Evolutionary conservation across 2,329 filamentous ascomycete genomes (phyloP).

Genomic region (Pseudocercospora vitis): DNA sequence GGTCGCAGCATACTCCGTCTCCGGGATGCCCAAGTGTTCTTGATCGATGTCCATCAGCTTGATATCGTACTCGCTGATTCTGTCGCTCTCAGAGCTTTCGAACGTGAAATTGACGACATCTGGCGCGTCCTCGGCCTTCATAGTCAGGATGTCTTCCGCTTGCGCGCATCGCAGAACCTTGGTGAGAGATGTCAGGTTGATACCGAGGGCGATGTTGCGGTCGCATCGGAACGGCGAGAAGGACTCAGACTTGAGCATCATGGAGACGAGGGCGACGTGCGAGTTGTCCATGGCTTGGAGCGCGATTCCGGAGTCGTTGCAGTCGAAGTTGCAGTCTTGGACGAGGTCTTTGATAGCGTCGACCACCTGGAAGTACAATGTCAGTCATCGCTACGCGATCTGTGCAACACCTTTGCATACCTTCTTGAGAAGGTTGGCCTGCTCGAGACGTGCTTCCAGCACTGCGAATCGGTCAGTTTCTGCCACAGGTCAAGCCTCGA

Average conservation of each 20-base stretch:
- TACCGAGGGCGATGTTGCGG: constrained; percentile 95
- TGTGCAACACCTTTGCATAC: constrained; percentile 47
- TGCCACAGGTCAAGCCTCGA: no score
- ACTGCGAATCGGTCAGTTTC: constrained; percentile 49
- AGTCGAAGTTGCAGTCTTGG: constrained; percentile 99
- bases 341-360: constrained; percentile 99
- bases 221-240: constrained; percentile 97
- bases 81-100: constrained; percentile 83
- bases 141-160: constrained; percentile 88
- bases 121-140: constrained; percentile 96
- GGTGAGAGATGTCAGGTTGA: constrained; percentile 94
- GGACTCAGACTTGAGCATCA: constrained; percentile 94
- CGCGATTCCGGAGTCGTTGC: constrained; percentile 98
- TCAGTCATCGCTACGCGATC: constrained; percentile 16
- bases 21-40: constrained; percentile 96
- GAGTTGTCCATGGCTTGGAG: constrained; percentile 99
- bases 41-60: constrained; percentile 99
- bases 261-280: constrained; percentile 96
- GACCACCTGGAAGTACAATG: constrained; percentile 66
- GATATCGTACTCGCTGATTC: constrained; percentile 97
- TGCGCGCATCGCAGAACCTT: constrained; percentile 95
- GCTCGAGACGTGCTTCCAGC: constrained; percentile 97
- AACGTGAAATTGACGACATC: constrained; percentile 95
- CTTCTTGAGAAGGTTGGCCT: constrained; percentile 94
- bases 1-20: constrained; percentile 95